phyloP scores from a whole-genome alignment of 345 rosid species.

The Citrus mangshanensis region DNA sequence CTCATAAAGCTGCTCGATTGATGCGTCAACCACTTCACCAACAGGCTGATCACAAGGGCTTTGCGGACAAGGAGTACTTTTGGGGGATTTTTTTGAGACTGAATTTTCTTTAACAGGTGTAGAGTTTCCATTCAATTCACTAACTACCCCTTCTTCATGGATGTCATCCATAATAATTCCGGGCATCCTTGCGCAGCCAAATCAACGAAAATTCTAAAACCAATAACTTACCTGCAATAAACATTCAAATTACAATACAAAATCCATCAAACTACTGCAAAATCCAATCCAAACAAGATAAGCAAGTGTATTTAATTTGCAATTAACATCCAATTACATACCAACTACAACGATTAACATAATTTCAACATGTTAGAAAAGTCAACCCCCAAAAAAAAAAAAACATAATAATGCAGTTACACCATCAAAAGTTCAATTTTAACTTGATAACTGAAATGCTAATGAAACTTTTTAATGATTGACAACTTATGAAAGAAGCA shows the following conservation, averaged over 20 bases:
- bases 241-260: neutral
- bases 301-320: constrained; percentile 4
- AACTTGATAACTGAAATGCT: constrained; percentile 5
- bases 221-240: constrained; percentile 24
- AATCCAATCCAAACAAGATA: constrained; percentile 25
- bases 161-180: constrained; percentile 54
- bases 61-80: constrained; percentile 21
- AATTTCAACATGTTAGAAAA: neutral
- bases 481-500: constrained; percentile 10
- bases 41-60: constrained; percentile 29
- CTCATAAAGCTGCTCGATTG: constrained; percentile 75
- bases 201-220: constrained; percentile 20
- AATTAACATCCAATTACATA: neutral
- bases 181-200: constrained; percentile 41
- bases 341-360: neutral
- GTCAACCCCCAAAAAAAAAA: neutral
- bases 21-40: constrained; percentile 40
- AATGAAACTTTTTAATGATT: constrained; percentile 1
- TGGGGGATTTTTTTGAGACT: constrained; percentile 32
- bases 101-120: constrained; percentile 36
- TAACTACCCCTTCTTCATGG: constrained; percentile 29
- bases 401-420: constrained; percentile 11
- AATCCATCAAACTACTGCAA: constrained; percentile 20
- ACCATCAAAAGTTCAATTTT: constrained; percentile 11
- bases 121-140: constrained; percentile 35